phyloP scores from a whole-genome alignment of 129 eudicot genomes.

The Glebionis coronaria region DNA sequence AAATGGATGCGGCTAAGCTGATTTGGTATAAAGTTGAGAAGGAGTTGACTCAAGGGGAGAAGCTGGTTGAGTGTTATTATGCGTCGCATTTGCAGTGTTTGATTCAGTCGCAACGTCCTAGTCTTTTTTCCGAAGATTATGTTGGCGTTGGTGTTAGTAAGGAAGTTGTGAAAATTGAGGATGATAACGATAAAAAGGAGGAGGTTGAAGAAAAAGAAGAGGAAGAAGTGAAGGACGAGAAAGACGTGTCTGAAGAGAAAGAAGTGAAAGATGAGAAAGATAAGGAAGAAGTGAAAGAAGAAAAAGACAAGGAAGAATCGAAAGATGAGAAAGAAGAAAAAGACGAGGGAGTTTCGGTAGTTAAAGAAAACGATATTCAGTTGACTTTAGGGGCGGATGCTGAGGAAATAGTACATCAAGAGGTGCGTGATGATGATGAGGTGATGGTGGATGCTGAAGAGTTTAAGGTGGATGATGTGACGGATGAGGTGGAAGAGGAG shows the following conservation, averaged over 20 bases:
- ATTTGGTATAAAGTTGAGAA: conserved; percentile 86
- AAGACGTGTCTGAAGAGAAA: not conserved
- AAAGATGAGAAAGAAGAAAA: not conserved
- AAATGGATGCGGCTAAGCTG: conserved; percentile 72
- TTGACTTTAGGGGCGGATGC: conserved; percentile 53
- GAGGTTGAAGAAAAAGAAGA: too few species aligned
- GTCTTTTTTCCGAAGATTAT: conserved; percentile 33
- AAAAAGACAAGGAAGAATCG: not conserved
- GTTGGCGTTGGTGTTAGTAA: conserved; percentile 11
- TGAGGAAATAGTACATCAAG: conserved; percentile 32
- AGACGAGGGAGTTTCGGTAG: conserved; percentile 2
- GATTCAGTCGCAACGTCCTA: conserved; percentile 46
- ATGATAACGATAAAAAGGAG: not conserved
- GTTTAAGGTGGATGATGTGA: conserved; percentile 32
- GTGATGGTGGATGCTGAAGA: conserved; percentile 41
- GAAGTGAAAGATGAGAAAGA: not conserved
- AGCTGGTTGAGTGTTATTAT: conserved; percentile 58
- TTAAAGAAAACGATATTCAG: conserved; percentile 36
- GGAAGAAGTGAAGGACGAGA: not conserved
- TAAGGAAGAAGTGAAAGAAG: not conserved
- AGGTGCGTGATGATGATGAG: conserved; percentile 37
- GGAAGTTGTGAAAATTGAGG: not conserved
- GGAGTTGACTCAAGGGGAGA: conserved; percentile 58
- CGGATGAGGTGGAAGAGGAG: conserved; percentile 26
- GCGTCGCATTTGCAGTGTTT: conserved; percentile 83